Evolutionary conservation across 2,329 filamentous ascomycete species (phyloP), one percentile per base, ranked within the genome.

Genomic region (Rhinocladiella mackenziei): DNA sequence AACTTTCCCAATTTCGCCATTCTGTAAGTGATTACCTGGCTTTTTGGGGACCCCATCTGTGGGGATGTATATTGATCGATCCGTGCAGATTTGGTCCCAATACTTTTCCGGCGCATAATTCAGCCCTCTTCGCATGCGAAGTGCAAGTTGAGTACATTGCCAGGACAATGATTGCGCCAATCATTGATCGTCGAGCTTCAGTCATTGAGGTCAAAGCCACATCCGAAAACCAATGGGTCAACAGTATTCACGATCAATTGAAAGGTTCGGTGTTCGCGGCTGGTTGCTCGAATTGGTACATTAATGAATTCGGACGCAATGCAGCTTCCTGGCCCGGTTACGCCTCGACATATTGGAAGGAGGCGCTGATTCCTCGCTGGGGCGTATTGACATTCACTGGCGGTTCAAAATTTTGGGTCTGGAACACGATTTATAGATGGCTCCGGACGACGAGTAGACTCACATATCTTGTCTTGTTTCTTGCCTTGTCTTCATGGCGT

Each of bases 1-100:
- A 73, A 73, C 0, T 81, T 81, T 54, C 80, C 80, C 2, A 83
- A 83, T 56, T 77, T 82, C 55, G 82, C 82, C 61, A 68, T 81
- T 46, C 59, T 82, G 0, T 26, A 26, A 26, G 23, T 26, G 7
- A 11, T 26, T 11, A 26, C 23, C 23, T 7, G 23, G 7, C 23
- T 26, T 26, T 11, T 26, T n/a, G n/a, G n/a, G n/a, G n/a, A n/a
- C n/a, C n/a, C n/a, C n/a, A n/a, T n/a, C n/a, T n/a, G n/a, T n/a
- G n/a, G n/a, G n/a, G n/a, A n/a, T n/a, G n/a, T n/a, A n/a, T n/a
- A n/a, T n/a, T n/a, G n/a, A n/a, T n/a, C n/a, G n/a, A n/a, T n/a
- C n/a, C n/a, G n/a, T n/a, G n/a, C 23, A 26, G 23, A 7, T 72
- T 80, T 22, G 79, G 80, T 0, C 48, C 48, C 9, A 84, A 84